These are phyloP conservation scores for Curvularia lunata DNA, from an alignment of 2,329 filamentous ascomycete genomes.

Conservation along the genomic window DNA sequence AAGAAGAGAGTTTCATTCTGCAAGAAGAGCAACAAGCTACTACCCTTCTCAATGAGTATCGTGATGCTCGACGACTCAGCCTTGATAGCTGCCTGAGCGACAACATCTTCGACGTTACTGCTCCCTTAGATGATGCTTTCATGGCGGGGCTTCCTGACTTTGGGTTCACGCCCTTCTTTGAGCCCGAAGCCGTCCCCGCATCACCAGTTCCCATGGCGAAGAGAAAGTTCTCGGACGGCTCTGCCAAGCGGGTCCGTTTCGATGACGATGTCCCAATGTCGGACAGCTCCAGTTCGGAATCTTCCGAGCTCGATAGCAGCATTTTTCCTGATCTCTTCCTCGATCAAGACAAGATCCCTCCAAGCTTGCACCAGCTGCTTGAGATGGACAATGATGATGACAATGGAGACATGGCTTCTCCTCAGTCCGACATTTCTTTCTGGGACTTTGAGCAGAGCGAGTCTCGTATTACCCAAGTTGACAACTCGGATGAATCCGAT, in stretches of 20 bases:
- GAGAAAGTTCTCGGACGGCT: slow-evolving; percentile 49
- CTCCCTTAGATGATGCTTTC: slow-evolving; percentile 34
- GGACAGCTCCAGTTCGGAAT: slow-evolving; percentile 59
- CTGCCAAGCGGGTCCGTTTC: slow-evolving; percentile 74
- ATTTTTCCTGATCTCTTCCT: slow-evolving; percentile 82
- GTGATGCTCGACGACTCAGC: slow-evolving; percentile 45
- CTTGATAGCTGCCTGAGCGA: slow-evolving; percentile 44
- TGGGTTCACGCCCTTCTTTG: slow-evolving; percentile 46
- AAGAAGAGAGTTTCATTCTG: slow-evolving; percentile 78
- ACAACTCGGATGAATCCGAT: slow-evolving; percentile 39
- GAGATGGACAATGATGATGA: slow-evolving; percentile 59
- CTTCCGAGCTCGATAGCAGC: slow-evolving; percentile 65
- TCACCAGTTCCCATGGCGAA: slow-evolving; percentile 45
- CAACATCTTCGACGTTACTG: slow-evolving; percentile 43
- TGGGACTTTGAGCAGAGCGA: slow-evolving; percentile 67
- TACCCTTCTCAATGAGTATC: slow-evolving; percentile 39
- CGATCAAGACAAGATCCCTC: slow-evolving; percentile 74
- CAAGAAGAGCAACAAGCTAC: slow-evolving; percentile 42
- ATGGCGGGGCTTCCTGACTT: slow-evolving; percentile 37
- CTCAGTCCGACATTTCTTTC: slow-evolving; percentile 57
- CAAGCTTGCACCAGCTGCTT: slow-evolving; percentile 74
- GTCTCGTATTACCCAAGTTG: slow-evolving; percentile 45
- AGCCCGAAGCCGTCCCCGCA: slow-evolving; percentile 52
- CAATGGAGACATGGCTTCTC: slow-evolving; percentile 56
- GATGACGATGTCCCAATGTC: slow-evolving; percentile 68